phyloP scores from a whole-genome alignment of 345 rosid genomes.

The Rhodomyrtus tomentosa region DNA sequence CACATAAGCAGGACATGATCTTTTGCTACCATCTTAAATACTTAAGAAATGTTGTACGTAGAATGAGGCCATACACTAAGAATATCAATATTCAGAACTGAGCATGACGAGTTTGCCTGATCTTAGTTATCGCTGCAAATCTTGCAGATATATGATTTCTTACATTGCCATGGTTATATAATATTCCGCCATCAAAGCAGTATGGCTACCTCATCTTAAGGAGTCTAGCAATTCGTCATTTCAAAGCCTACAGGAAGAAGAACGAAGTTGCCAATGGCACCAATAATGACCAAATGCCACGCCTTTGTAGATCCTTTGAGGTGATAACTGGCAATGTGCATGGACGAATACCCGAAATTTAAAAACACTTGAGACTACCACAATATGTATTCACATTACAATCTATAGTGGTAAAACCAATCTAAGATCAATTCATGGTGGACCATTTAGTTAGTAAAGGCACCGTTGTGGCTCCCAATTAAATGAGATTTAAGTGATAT shows the following conservation, averaged over 20 bases:
- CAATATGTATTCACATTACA: not conserved
- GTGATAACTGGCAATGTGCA: too few relatives aligned
- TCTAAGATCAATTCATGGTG: not conserved
- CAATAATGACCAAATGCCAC: too few relatives aligned
- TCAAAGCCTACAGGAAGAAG: too few relatives aligned
- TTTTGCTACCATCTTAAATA: not conserved
- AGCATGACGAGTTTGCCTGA: not conserved
- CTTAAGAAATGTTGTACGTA: not conserved
- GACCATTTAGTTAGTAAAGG: not conserved
- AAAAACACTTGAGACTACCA: not conserved
- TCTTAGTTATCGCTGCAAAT: too few relatives aligned
- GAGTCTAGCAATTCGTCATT: too few relatives aligned
- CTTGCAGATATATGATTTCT: not conserved
- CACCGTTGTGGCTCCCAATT: not conserved
- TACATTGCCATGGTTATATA: not conserved
- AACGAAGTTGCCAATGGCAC: too few relatives aligned
- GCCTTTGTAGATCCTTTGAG: not conserved
- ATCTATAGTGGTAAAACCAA: not conserved
- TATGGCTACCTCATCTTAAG: too few relatives aligned
- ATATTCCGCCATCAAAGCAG: not conserved
- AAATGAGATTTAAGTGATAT: not conserved
- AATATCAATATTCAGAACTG: not conserved
- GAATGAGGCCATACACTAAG: not conserved
- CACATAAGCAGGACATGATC: not conserved
- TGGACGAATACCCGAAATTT: not conserved